phyloP scores from a whole-genome alignment of 2,329 filamentous ascomycete species.

The Allantophomopsis lycopodina region DNA sequence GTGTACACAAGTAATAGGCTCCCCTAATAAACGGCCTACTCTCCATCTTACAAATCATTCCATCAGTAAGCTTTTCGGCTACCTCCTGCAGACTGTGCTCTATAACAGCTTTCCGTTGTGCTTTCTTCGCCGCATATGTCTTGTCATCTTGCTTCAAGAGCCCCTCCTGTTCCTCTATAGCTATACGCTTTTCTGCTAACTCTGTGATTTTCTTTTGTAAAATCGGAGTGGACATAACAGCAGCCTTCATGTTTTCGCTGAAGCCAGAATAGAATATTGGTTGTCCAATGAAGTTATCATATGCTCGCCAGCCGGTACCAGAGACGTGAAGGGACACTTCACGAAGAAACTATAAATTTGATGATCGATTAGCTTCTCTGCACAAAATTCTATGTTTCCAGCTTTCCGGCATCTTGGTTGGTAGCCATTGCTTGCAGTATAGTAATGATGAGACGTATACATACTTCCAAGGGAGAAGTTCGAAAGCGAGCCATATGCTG shows the following conservation, averaged over 20 bases:
- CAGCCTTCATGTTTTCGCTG: constrained; percentile 73
- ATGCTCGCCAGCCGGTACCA: constrained; percentile 88
- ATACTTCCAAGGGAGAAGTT: constrained; percentile 40
- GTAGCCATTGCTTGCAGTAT: constrained; percentile 20
- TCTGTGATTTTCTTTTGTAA: constrained; percentile 63
- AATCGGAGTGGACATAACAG: constrained; percentile 62
- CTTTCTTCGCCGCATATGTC: constrained; percentile 36
- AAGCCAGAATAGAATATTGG: constrained; percentile 90
- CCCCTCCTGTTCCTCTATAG: constrained; percentile 65
- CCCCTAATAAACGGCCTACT: constrained; percentile 83
- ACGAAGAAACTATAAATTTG: constrained; percentile 54
- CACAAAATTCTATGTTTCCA: no score
- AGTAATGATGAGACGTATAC: constrained; percentile 3
- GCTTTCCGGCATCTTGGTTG: no score
- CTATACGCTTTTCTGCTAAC: constrained; percentile 60
- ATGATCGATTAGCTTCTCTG: no score
- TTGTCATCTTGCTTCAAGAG: constrained; percentile 42
- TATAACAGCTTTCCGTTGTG: constrained; percentile 47
- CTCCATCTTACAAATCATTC: constrained; percentile 99
- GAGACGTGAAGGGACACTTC: constrained; percentile 90
- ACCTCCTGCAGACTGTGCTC: constrained; percentile 65
- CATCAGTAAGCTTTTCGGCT: constrained; percentile 74
- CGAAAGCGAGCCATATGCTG: constrained; percentile 82
- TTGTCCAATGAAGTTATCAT: constrained; percentile 81
- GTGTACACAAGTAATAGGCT: constrained; percentile 80